Conservation (phyloP, 805 yeast species). For the Candida ortonii region DNA sequence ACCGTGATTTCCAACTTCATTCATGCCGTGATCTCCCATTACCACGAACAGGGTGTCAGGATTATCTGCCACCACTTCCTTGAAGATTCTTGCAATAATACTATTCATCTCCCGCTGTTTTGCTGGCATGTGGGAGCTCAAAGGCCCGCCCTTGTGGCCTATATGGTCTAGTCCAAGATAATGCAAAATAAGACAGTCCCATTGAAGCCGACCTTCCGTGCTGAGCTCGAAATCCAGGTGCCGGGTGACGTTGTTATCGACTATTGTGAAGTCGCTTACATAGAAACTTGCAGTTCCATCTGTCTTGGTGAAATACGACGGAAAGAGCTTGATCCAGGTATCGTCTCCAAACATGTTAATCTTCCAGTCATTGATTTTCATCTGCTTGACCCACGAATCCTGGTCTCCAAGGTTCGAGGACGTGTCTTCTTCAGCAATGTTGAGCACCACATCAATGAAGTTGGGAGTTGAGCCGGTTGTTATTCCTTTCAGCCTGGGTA, state of each 20-base stretch:
- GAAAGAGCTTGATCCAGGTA: conserved; percentile 93
- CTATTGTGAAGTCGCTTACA: conserved; percentile 93
- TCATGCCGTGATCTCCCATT: conserved; percentile 96
- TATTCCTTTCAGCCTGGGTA: conserved; percentile 89
- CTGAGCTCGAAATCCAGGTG: conserved; percentile 65
- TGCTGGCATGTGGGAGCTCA: conserved; percentile 70
- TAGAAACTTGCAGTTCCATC: conserved; percentile 95
- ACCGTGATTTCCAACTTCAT: conserved; percentile 93
- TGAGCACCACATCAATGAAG: conserved; percentile 89
- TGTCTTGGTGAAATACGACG: conserved; percentile 54
- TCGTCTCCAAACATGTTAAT: conserved; percentile 95
- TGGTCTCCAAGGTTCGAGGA: conserved; percentile 63
- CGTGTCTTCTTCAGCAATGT: conserved; percentile 87
- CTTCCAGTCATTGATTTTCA: conserved; percentile 39
- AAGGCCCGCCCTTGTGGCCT: conserved; percentile 96
- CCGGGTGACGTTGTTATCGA: conserved; percentile 88
- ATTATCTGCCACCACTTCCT: conserved; percentile 25
- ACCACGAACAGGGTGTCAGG: conserved; percentile 63
- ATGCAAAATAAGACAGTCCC: conserved; percentile 90
- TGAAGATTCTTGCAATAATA: conserved; percentile 53
- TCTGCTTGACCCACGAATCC: conserved; percentile 86
- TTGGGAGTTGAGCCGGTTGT: conserved; percentile 95
- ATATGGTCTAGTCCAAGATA: conserved; percentile 95
- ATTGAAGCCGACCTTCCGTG: conserved; percentile 36
- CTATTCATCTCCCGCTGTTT: conserved; percentile 87